Percentiles rank a stretch among this genome's conserved stretches.
Evolutionary conservation across 306 rosid genomes (phyloP).

Genomic region (Pterocarpus macrocarpus): DNA sequence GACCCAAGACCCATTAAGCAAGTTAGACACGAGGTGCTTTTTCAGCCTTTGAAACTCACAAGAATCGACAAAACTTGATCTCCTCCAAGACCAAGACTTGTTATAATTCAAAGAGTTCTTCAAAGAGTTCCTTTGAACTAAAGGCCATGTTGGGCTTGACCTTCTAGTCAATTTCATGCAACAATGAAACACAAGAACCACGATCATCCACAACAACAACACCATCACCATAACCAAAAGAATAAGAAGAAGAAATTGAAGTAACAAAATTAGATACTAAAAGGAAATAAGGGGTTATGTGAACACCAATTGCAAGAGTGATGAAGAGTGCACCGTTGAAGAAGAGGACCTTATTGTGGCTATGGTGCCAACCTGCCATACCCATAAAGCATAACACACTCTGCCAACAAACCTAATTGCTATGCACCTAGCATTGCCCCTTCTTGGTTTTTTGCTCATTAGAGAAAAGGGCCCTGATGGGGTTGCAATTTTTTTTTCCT

Average conservation of each 20-base stretch:
- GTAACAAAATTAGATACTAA: slow-evolving; percentile 72
- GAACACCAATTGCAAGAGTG: slow-evolving; percentile 93
- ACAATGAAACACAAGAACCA: slow-evolving; percentile 70
- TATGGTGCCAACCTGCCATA: slow-evolving; percentile 96
- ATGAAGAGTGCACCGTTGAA: slow-evolving; percentile 94
- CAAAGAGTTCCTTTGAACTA: slow-evolving; percentile 56
- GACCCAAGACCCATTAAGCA: slow-evolving; percentile 95
- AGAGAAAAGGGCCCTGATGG: not conserved
- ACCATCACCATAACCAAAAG: slow-evolving; percentile 44
- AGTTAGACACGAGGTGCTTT: slow-evolving; percentile 63
- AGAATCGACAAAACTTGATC: slow-evolving; percentile 53
- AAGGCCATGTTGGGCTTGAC: slow-evolving; percentile 53
- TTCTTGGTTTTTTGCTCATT: not conserved
- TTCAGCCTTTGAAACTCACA: slow-evolving; percentile 76
- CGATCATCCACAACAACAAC: slow-evolving; percentile 68
- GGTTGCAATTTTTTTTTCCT: not conserved
- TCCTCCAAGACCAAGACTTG: slow-evolving; percentile 73
- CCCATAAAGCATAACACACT: slow-evolving; percentile 88
- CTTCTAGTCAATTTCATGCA: slow-evolving; percentile 79
- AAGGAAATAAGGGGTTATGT: slow-evolving; percentile 89
- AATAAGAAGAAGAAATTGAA: slow-evolving; percentile 70
- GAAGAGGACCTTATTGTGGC: slow-evolving; percentile 93
- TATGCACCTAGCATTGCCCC: slow-evolving; percentile 74
- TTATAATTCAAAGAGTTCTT: slow-evolving; percentile 40
- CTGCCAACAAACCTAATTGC: slow-evolving; percentile 81